These are phyloP conservation scores for Macroventuria anomochaeta DNA, from an alignment of 2,329 filamentous ascomycete species.

Conservation along the genomic window DNA sequence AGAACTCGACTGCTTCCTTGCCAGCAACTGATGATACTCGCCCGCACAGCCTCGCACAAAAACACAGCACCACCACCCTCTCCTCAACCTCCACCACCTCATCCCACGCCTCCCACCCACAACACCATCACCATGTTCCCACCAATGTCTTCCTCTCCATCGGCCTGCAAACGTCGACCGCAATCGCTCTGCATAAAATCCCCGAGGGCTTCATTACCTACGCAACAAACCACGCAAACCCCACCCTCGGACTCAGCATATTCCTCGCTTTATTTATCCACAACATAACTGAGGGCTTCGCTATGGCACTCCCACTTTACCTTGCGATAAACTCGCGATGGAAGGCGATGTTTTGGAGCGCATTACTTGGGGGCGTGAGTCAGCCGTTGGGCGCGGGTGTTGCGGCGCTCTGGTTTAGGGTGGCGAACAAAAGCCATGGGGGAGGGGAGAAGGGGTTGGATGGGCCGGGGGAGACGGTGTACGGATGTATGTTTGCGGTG, in stretches of 20 bases:
- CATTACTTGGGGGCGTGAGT: slow-evolving; percentile 81
- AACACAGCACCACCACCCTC: slow-evolving; percentile 12
- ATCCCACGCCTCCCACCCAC: slow-evolving; percentile 47
- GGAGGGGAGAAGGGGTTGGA: slow-evolving; percentile 53
- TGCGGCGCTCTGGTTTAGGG: slow-evolving; percentile 84
- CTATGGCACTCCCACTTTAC: slow-evolving; percentile 89
- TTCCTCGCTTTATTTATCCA: slow-evolving; percentile 97
- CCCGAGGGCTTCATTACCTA: slow-evolving; percentile 90
- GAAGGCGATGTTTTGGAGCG: slow-evolving; percentile 84
- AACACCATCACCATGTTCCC: slow-evolving; percentile 93
- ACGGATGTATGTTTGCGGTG: slow-evolving; percentile 83
- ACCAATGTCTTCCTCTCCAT: slow-evolving; percentile 93
- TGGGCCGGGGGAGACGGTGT: slow-evolving; percentile 64
- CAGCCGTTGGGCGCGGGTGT: slow-evolving; percentile 86
- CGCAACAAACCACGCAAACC: slow-evolving; percentile 95
- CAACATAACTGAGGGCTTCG: slow-evolving; percentile 97
- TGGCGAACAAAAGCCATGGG: slow-evolving; percentile 57
- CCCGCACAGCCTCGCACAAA: slow-evolving; percentile 3
- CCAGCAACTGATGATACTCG: slow-evolving; percentile 20
- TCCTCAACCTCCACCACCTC: slow-evolving; percentile 9
- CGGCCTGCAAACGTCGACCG: slow-evolving; percentile 93
- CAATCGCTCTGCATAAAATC: slow-evolving; percentile 95
- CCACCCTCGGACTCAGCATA: slow-evolving; percentile 83
- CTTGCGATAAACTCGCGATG: slow-evolving; percentile 82
- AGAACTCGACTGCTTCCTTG: slow-evolving; percentile 28